These are phyloP conservation scores for Ganoderma leucocontextum DNA, from an alignment of 1,284 basidiomycete genomes.

Conservation along the genomic window DNA sequence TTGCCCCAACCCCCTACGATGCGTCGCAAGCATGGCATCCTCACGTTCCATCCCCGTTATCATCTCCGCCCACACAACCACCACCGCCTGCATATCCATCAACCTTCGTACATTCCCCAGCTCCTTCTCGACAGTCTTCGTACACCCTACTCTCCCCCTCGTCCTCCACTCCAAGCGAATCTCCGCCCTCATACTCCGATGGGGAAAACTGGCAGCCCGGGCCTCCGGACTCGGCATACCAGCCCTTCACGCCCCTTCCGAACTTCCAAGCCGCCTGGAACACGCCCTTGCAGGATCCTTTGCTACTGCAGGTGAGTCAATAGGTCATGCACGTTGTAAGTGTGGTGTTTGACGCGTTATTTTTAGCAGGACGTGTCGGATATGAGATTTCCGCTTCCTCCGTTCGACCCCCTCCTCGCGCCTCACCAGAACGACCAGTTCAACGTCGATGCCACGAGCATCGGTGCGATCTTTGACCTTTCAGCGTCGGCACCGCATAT, in stretches of 20 bases:
- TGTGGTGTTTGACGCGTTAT: neutral
- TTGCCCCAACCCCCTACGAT: constrained; percentile 23
- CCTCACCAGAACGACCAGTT: neutral
- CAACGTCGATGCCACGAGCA: constrained; percentile 9
- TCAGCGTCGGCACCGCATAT: constrained; percentile 9
- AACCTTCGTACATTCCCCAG: constrained; percentile 11
- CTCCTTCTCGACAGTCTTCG: constrained; percentile 9
- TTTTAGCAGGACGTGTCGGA: constrained; percentile 16
- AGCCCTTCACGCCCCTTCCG: constrained; percentile 12
- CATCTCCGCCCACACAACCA: constrained; percentile 65
- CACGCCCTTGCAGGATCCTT: constrained; percentile 8
- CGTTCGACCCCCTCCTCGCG: constrained; percentile 9
- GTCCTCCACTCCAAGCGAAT: constrained; percentile 19
- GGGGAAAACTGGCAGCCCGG: constrained; percentile 18
- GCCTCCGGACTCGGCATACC: constrained; percentile 8
- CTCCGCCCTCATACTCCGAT: constrained; percentile 27
- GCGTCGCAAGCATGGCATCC: constrained; percentile 60
- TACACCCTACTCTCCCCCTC: constrained; percentile 12
- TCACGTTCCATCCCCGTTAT: constrained; percentile 68
- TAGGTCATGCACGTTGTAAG: neutral
- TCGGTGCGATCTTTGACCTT: constrained; percentile 10
- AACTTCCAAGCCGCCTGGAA: constrained; percentile 13
- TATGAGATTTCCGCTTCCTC: constrained; percentile 8
- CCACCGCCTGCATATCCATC: constrained; percentile 21
- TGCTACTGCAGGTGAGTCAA: constrained; percentile 12